These are phyloP conservation scores for Flueggea neowawraea DNA, from an alignment of 441 rosid genomes.

Conservation along the genomic window DNA sequence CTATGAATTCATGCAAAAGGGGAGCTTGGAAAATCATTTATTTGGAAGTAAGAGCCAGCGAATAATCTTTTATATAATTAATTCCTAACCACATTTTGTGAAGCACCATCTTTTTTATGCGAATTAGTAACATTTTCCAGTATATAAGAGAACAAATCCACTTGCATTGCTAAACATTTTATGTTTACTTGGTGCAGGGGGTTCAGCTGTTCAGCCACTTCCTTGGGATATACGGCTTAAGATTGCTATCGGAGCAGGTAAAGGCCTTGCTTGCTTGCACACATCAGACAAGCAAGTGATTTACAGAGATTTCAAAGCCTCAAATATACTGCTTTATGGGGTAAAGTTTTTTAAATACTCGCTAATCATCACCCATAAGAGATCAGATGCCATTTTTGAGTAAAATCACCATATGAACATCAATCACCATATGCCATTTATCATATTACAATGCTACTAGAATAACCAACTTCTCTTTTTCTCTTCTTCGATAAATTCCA, in stretches of 20 bases:
- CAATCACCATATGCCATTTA: too few species aligned
- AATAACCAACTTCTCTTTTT: too few species aligned
- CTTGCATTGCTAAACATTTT: too few species aligned
- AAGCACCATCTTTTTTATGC: too few species aligned
- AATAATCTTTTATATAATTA: neutral
- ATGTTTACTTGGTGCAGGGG: slow-evolving; percentile 38
- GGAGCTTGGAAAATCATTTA: slow-evolving; percentile 90
- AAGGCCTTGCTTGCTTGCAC: slow-evolving; percentile 75
- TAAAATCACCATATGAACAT: too few species aligned
- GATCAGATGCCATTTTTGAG: too few species aligned
- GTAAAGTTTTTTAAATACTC: slow-evolving; percentile 30
- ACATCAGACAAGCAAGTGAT: slow-evolving; percentile 80
- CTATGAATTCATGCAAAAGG: slow-evolving; percentile 90
- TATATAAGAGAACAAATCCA: too few species aligned
- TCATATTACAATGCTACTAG: too few species aligned
- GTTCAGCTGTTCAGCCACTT: slow-evolving; percentile 76
- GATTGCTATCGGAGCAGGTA: slow-evolving; percentile 84
- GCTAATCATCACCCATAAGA: too few species aligned
- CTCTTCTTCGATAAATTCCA: too few species aligned
- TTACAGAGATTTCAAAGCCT: slow-evolving; percentile 88
- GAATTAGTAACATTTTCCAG: too few species aligned
- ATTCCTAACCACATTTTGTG: too few species aligned
- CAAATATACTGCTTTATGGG: slow-evolving; percentile 87
- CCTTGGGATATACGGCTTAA: slow-evolving; percentile 69
- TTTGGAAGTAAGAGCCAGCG: slow-evolving; percentile 65